Percentiles rank a stretch among this genome's conserved stretches.
Conservation (phyloP, 257 asterid genomes). For the Cordia subcordata region DNA sequence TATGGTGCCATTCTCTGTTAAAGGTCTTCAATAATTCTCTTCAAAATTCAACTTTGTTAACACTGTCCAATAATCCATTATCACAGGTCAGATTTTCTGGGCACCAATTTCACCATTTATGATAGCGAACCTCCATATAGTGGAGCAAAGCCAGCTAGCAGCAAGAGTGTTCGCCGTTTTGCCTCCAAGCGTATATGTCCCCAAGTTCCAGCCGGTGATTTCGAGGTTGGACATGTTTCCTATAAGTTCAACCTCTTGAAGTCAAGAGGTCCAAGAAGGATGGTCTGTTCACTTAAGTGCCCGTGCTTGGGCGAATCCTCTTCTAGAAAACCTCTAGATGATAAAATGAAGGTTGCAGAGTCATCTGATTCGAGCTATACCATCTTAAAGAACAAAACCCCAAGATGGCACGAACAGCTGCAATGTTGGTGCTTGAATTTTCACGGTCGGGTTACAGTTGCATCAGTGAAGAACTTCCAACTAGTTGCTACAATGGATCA, state of each 20-base stretch:
- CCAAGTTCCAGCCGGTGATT: slow-evolving; percentile 80
- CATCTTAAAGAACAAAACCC: slow-evolving; percentile 76
- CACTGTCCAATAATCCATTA: not conserved
- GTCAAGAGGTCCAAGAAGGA: slow-evolving; percentile 95
- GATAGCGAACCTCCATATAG: slow-evolving; percentile 78
- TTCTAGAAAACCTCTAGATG: slow-evolving; percentile 18
- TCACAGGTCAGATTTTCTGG: slow-evolving; percentile 85
- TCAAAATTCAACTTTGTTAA: not conserved
- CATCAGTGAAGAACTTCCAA: slow-evolving; percentile 91
- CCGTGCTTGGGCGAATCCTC: slow-evolving; percentile 29
- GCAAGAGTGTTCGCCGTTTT: slow-evolving; percentile 70
- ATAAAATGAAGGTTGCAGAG: slow-evolving; percentile 26
- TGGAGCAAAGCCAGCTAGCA: slow-evolving; percentile 78
- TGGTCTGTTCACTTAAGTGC: slow-evolving; percentile 61
- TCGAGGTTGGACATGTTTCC: slow-evolving; percentile 70
- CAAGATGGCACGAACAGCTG: slow-evolving; percentile 90
- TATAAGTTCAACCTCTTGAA: slow-evolving; percentile 85
- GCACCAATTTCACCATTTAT: slow-evolving; percentile 77
- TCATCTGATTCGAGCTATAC: slow-evolving; percentile 26
- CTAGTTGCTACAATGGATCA: slow-evolving; percentile 70
- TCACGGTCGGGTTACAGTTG: slow-evolving; percentile 92
- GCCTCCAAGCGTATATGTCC: slow-evolving; percentile 90
- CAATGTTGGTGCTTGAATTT: slow-evolving; percentile 98
- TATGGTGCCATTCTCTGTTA: no score
- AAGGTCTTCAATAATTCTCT: no score